A percentile compares a stretch with the other conserved stretches of the same genome.
Evolutionary conservation across 768 basidiomycete species (phyloP).

Genomic region (Leccinellum rugosiceps): DNA sequence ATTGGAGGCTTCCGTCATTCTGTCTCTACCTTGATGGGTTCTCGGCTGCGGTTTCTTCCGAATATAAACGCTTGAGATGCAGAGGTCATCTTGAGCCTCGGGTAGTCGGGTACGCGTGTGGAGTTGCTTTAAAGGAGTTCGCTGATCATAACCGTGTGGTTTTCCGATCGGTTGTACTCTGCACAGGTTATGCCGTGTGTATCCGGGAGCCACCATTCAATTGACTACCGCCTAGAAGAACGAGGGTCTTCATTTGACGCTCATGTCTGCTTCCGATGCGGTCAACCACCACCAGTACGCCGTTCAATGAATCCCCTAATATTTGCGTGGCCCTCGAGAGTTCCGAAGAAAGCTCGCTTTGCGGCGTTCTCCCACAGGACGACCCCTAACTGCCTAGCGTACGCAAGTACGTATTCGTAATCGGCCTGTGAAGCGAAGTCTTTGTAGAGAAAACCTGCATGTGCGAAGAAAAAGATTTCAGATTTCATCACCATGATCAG

Average conservation of each 20-base stretch:
- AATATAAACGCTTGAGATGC: constrained; percentile 5
- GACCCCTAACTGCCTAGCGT: constrained; percentile 78
- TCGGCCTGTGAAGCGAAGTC: constrained; percentile 84
- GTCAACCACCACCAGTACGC: constrained; percentile 44
- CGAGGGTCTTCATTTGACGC: constrained; percentile 1
- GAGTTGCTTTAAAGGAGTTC: not conserved
- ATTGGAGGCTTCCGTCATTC: not conserved
- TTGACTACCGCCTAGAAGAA: constrained; percentile 3
- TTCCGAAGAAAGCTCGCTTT: constrained; percentile 82
- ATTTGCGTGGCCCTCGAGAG: constrained; percentile 70
- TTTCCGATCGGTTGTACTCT: not conserved
- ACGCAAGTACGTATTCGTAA: constrained; percentile 82
- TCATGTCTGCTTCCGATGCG: not conserved
- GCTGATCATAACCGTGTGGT: constrained; percentile 16
- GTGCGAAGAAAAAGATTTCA: not conserved
- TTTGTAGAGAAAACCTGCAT: constrained; percentile 80
- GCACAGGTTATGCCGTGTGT: not conserved
- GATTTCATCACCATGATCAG: constrained; percentile 5
- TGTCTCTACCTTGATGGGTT: not conserved
- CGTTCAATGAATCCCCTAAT: constrained; percentile 80
- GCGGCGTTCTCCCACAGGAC: constrained; percentile 78
- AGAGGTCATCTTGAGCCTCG: constrained; percentile 16
- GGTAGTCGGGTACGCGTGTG: not conserved
- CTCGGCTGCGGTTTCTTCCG: constrained; percentile 3
- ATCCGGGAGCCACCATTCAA: not conserved